These are phyloP conservation scores for Globisporangium nunn DNA, from an alignment of 352 stramenopile species.

Conservation along the genomic window DNA sequence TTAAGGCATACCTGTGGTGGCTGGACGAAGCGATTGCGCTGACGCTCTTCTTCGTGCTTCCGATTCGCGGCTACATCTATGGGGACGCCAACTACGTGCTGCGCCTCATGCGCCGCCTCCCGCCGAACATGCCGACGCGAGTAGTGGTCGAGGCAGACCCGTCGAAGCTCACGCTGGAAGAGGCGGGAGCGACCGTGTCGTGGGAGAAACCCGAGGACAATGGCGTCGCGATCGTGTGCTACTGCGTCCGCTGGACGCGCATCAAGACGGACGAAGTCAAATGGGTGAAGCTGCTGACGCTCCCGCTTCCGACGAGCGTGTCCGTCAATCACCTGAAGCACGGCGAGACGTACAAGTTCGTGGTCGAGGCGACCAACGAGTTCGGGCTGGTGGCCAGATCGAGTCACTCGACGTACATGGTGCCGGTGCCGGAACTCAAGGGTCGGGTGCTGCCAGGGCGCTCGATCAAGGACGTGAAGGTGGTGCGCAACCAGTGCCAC, in stretches of 20 bases:
- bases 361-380: slow-evolving; percentile 74
- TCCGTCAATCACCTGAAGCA: slow-evolving; percentile 54
- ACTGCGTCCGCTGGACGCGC: slow-evolving; percentile 74
- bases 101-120: slow-evolving; percentile 53
- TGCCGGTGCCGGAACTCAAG: slow-evolving; percentile 66
- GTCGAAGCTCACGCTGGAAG: slow-evolving; percentile 46
- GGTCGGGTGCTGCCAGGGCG: slow-evolving; percentile 44
- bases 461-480: slow-evolving; percentile 24
- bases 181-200: slow-evolving; percentile 52
- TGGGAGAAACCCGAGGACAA: slow-evolving; percentile 80
- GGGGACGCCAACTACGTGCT: slow-evolving; percentile 73
- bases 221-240: slow-evolving; percentile 75
- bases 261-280: slow-evolving; percentile 71
- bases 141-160: slow-evolving; percentile 63
- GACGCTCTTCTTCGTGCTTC: slow-evolving; percentile 64
- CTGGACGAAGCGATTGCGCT: slow-evolving; percentile 78
- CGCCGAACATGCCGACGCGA: slow-evolving; percentile 75
- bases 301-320: slow-evolving; percentile 61
- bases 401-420: slow-evolving; percentile 82
- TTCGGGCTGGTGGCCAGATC: slow-evolving; percentile 72
- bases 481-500: slow-evolving; percentile 66
- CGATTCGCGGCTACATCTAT: slow-evolving; percentile 78
- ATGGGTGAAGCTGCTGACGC: slow-evolving; percentile 64
- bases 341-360: slow-evolving; percentile 82
- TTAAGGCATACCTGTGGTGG: slow-evolving; percentile 80